Percentiles rank a stretch among this genome's conserved stretches.
Evolutionary conservation across 2,329 filamentous ascomycete species (phyloP).

Genomic region (Phyllosticta citriasiana): DNA sequence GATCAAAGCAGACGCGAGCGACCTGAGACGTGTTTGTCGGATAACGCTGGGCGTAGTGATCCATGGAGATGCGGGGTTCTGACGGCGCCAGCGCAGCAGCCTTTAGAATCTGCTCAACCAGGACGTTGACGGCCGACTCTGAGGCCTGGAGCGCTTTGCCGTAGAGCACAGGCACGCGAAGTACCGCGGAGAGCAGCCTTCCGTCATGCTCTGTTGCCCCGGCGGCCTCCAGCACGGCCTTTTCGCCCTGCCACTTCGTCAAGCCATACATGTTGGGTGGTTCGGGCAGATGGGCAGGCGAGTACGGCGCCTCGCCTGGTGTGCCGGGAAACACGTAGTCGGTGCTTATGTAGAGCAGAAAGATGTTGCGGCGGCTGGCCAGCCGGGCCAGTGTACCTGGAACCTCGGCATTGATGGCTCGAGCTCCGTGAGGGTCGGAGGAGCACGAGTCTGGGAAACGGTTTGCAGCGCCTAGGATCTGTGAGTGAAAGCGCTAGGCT

Average conservation of each 20-base stretch:
- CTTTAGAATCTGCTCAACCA: constrained; percentile 62
- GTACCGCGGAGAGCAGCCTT: constrained; percentile 52
- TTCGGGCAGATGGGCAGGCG: constrained; percentile 48
- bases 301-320: constrained; percentile 76
- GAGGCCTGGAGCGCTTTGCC: constrained; percentile 59
- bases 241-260: constrained; percentile 61
- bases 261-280: constrained; percentile 74
- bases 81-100: constrained; percentile 51
- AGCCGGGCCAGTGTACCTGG: constrained; percentile 55
- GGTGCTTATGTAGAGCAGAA: constrained; percentile 71
- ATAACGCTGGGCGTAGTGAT: constrained; percentile 76
- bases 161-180: constrained; percentile 78
- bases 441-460: constrained; percentile 81
- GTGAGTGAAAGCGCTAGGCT: constrained; percentile 4
- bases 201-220: constrained; percentile 25
- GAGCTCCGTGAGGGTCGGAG: constrained; percentile 64
- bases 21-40: constrained; percentile 87
- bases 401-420: constrained; percentile 63
- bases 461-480: constrained; percentile 63
- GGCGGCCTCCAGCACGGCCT: constrained; percentile 57
- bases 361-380: constrained; percentile 50
- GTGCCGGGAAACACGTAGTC: constrained; percentile 70
- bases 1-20: constrained; percentile 64
- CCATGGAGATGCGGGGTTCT: constrained; percentile 59
- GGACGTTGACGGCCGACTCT: constrained; percentile 74